Percentiles rank a stretch among this genome's conserved stretches.
Evolutionary conservation across 1,284 basidiomycete genomes (phyloP).

Genomic region (Cutaneotrichosporon sp.): DNA sequence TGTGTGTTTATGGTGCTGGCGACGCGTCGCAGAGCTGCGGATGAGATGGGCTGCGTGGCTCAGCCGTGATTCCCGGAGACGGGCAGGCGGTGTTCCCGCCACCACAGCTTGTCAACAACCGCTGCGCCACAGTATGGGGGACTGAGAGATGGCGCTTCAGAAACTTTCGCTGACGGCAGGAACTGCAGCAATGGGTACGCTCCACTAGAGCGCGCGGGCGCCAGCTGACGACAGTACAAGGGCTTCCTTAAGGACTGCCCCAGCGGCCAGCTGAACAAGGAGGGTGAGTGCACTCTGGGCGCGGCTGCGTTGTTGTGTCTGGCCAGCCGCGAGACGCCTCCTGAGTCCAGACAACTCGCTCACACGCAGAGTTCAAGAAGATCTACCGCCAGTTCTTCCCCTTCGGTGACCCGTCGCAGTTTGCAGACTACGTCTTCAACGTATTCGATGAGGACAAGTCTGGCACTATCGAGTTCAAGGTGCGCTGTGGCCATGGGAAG

Average conservation of each 20-base stretch:
- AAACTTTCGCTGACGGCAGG: slow-evolving; percentile 50
- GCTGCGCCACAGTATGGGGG: not conserved
- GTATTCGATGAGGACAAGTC: slow-evolving; percentile 94
- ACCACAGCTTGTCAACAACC: not conserved
- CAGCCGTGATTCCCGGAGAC: not conserved
- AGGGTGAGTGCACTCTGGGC: slow-evolving; percentile 43
- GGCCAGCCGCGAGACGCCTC: too few species aligned
- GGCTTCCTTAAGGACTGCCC: slow-evolving; percentile 99
- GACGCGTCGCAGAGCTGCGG: not conserved
- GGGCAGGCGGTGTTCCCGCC: not conserved
- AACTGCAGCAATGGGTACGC: slow-evolving; percentile 85
- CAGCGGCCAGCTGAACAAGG: slow-evolving; percentile 92
- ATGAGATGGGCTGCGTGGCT: not conserved
- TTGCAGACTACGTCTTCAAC: slow-evolving; percentile 99
- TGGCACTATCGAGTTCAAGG: slow-evolving; percentile 92
- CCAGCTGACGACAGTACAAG: slow-evolving; percentile 67
- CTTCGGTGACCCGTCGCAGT: slow-evolving; percentile 95
- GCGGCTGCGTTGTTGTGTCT: too few species aligned
- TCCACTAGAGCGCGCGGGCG: not conserved
- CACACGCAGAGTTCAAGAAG: slow-evolving; percentile 74
- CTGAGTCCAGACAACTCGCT: too few species aligned
- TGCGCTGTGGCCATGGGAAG: not conserved
- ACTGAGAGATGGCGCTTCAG: too few species aligned
- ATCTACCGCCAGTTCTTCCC: slow-evolving; percentile 99
- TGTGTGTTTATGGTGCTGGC: slow-evolving; percentile 19